A percentile compares a stretch with the other conserved stretches of the same genome.
Conservation (phyloP, 1,284 basidiomycete genomes). For the Hortiboletus rubellus region DNA sequence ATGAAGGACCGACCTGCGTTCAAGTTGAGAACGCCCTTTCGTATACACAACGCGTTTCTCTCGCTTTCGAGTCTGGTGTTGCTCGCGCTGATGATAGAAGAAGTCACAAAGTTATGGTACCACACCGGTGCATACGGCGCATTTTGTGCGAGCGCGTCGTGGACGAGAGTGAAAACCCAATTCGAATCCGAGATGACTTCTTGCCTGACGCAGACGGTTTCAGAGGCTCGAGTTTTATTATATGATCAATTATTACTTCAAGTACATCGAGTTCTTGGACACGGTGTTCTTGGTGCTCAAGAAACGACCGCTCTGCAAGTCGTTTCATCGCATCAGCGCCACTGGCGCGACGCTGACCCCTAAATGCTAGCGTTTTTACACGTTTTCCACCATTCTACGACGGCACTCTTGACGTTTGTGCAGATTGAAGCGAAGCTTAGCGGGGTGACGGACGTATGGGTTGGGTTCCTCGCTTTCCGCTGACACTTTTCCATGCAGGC, state of each 20-base stretch:
- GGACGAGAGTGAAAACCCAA: conserved; percentile 70
- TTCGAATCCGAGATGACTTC: not conserved
- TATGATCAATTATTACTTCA: conserved; percentile 97
- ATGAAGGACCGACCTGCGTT: conserved; percentile 79
- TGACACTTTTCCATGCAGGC: conserved; percentile 52
- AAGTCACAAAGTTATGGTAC: conserved; percentile 74
- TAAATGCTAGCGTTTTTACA: conserved; percentile 81
- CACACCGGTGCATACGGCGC: conserved; percentile 71
- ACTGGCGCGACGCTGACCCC: not conserved
- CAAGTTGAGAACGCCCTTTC: conserved; percentile 84
- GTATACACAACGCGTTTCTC: conserved; percentile 88
- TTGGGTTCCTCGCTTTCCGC: conserved; percentile 4
- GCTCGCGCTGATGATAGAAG: conserved; percentile 83
- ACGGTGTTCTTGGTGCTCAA: conserved; percentile 95
- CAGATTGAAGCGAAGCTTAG: conserved; percentile 89
- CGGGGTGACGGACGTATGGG: conserved; percentile 53
- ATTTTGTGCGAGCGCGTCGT: conserved; percentile 78
- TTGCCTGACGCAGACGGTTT: conserved; percentile 14
- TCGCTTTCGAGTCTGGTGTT: conserved; percentile 81
- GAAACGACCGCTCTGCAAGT: conserved; percentile 91
- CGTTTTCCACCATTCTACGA: conserved; percentile 97
- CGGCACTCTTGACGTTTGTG: conserved; percentile 89
- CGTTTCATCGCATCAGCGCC: conserved; percentile 1
- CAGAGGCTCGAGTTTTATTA: conserved; percentile 89
- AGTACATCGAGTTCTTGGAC: conserved; percentile 91